These are phyloP conservation scores for Bryum argenteum DNA, from an alignment of 225 moss, liverwort and hornwort species.

Conservation along the genomic window DNA sequence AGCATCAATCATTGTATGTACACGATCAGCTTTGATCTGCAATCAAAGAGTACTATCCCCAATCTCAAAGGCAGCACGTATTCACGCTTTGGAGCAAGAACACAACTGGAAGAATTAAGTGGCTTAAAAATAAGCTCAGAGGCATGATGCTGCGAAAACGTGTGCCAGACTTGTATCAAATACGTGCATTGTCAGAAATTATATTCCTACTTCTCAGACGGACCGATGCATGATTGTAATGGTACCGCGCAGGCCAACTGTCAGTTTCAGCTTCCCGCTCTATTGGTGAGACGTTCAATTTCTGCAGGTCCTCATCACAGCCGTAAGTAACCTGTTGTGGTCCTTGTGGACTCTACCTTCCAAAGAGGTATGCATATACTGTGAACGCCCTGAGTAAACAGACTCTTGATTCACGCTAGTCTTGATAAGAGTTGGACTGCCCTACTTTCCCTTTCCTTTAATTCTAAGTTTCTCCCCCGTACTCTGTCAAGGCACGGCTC, in stretches of 20 bases:
- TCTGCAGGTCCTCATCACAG: constrained; percentile 6
- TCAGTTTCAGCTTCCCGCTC: constrained; percentile 27
- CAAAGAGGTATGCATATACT: neutral
- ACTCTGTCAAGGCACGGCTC: constrained; percentile 12
- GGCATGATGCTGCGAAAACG: constrained; percentile 11
- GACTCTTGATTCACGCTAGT: neutral
- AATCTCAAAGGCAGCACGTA: constrained; percentile 7
- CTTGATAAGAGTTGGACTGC: neutral
- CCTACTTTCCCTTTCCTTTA: neutral
- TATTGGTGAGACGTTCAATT: neutral
- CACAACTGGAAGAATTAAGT: constrained; percentile 10
- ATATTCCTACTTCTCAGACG: constrained; percentile 24
- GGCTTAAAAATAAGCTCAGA: constrained; percentile 1
- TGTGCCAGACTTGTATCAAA: constrained; percentile 15
- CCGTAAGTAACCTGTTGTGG: neutral
- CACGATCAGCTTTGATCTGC: constrained; percentile 11
- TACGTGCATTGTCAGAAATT: constrained; percentile 12
- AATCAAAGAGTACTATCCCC: constrained; percentile 20
- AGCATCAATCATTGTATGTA: neutral
- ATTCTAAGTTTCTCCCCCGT: constrained; percentile 6
- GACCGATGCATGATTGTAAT: constrained; percentile 15
- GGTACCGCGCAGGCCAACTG: constrained; percentile 17
- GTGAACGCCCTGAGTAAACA: neutral
- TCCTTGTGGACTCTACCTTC: neutral
- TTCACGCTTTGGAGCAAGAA: constrained; percentile 22